Evolutionary conservation across 1,139 yeast genomes (phyloP).

Genomic region (Candida tropicalis): DNA sequence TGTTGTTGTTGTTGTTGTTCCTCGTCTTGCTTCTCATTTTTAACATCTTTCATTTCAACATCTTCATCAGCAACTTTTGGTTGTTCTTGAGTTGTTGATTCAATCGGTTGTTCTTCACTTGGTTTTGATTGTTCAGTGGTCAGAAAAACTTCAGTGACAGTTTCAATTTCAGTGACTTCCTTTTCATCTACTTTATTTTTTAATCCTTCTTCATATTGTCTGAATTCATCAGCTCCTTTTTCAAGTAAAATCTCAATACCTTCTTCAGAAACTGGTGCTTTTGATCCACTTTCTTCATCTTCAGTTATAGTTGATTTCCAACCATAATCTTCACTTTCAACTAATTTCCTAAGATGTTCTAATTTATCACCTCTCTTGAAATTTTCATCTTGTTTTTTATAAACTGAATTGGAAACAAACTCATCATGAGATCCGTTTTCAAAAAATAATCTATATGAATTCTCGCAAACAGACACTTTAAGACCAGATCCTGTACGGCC

Average conservation of each 20-base stretch:
- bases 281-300: slow-evolving; percentile 22
- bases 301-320: slow-evolving; percentile 40
- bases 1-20: too few relatives aligned
- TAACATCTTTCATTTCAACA: slow-evolving; percentile 13
- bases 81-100: too few relatives aligned
- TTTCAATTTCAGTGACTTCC: background rate
- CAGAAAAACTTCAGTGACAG: slow-evolving; percentile 4
- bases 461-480: slow-evolving; percentile 77
- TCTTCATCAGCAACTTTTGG: slow-evolving; percentile 4
- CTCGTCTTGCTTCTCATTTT: too few relatives aligned
- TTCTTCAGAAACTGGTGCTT: slow-evolving; percentile 21
- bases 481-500: slow-evolving; percentile 74
- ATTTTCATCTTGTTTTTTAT: slow-evolving; percentile 33
- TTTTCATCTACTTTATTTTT: slow-evolving; percentile 9
- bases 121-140: slow-evolving; percentile 1
- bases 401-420: slow-evolving; percentile 62
- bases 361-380: slow-evolving; percentile 29
- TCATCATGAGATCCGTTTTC: slow-evolving; percentile 84
- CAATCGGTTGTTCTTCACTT: slow-evolving; percentile 1
- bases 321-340: slow-evolving; percentile 40
- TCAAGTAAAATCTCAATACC: slow-evolving; percentile 30
- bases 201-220: slow-evolving; percentile 19
- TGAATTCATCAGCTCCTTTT: slow-evolving; percentile 36
- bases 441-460: slow-evolving; percentile 78
- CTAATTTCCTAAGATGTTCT: slow-evolving; percentile 26